Base-by-base conservation (phyloP, 495 filamentous ascomycete genomes). In the Aspergillus leporis region DNA sequence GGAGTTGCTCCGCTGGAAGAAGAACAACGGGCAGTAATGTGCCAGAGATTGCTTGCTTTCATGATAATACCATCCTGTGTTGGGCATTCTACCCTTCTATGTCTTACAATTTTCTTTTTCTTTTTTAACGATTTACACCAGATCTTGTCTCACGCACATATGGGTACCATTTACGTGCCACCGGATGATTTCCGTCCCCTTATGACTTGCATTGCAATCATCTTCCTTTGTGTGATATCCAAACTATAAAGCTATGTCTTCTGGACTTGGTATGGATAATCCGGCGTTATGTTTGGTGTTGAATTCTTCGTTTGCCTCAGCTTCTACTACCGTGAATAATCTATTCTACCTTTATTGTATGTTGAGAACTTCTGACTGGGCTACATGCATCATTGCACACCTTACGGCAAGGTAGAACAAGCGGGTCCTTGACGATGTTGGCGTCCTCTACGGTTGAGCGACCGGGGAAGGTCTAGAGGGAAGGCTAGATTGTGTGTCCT, bases 1-100 rank as follows among this genome's bases (percentile, higher is more conserved):
- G 16, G 91, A 96, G 62, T 71, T 98, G 58, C 82, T 98, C 55
- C 85, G 87, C 53, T 98, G 78, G 72, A 81, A 81, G 71, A 78
- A 81, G 65, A 72, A 74, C 59, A 71, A 60, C 56, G 70, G 74
- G 50, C 70, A 76, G 72, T 78, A 69, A 74, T 57, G 38, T 43
- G 38, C 23, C 36, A 30, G 19, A 36, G 52, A 43, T 21, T 18
- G 13, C 38, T 56, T 60, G 60, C 48, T 34, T 34, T 51, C 22
- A 43, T 43, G 10, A 45, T n/a, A 34, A 28, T 28, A 18, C 32
- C 25, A 28, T 2, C 13, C 14, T 41, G 38, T 3, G 38, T n/a
- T 14, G 16, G 14, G 38, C 38, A 21, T 19, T 46, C 32, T n/a
- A n/a, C 25, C 34, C 40, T 25, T 21, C 36, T 59, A 41, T 46